phyloP scores from a whole-genome alignment of 495 filamentous ascomycete genomes.

The Tetracladium setigerum region DNA sequence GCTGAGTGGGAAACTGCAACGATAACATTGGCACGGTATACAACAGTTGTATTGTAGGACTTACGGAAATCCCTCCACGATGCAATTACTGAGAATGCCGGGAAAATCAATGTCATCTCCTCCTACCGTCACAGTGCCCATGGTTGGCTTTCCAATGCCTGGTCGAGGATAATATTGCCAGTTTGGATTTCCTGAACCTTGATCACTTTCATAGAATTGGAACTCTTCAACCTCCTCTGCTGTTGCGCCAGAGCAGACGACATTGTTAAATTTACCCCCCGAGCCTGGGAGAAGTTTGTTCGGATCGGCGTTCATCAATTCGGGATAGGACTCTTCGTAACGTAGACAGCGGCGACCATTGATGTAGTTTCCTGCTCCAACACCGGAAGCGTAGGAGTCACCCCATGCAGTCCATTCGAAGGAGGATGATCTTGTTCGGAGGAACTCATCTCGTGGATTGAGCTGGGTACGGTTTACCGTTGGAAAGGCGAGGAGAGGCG shows the following conservation, averaged over 20 bases:
- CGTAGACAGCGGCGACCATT: constrained; percentile 6
- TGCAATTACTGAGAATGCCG: no score
- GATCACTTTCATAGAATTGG: constrained; percentile 1
- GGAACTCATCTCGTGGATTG: no score
- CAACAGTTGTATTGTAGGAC: no score
- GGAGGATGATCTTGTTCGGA: no score
- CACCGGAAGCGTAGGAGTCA: constrained; percentile 8
- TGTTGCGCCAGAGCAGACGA: constrained; percentile 6
- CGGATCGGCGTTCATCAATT: constrained; percentile 1
- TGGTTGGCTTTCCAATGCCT: no score
- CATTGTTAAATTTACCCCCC: constrained; percentile 1
- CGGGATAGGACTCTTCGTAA: constrained; percentile 2
- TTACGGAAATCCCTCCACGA: neutral
- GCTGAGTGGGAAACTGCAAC: neutral
- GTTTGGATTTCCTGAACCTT: neutral
- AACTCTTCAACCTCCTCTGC: constrained; percentile 3
- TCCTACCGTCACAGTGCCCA: no score
- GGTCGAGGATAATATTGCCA: neutral
- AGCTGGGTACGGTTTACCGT: no score
- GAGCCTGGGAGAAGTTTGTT: neutral
- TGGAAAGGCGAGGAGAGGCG: no score
- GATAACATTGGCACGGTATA: neutral
- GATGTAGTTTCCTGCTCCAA: constrained; percentile 3
- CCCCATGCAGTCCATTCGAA: constrained; percentile 10
- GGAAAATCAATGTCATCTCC: no score